Evolutionary conservation across 2,329 filamentous ascomycete genomes (phyloP).

Genomic region (Fusarium gaditjirri): DNA sequence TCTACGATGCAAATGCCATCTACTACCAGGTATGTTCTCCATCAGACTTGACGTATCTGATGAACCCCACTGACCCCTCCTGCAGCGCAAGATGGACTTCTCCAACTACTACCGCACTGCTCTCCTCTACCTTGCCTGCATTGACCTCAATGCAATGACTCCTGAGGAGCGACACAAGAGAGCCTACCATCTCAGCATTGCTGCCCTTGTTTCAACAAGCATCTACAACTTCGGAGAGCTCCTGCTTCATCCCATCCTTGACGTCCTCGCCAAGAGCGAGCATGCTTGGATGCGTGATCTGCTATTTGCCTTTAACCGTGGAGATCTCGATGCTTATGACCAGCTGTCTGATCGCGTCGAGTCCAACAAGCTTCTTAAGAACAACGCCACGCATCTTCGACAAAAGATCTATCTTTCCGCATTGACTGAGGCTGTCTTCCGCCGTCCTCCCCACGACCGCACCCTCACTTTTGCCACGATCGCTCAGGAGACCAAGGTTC

Average conservation of each 20-base stretch:
- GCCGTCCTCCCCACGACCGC: constrained; percentile 92
- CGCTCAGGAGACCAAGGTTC: constrained; percentile 90
- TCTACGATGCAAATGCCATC: constrained; percentile 93
- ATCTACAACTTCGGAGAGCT: constrained; percentile 99
- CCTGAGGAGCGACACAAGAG: constrained; percentile 80
- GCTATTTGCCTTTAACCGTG: constrained; percentile 97
- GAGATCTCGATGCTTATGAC: constrained; percentile 89
- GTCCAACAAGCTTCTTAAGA: constrained; percentile 80
- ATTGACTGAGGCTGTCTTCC: constrained; percentile 95
- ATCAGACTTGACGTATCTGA: neutral
- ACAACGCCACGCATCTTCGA: constrained; percentile 86
- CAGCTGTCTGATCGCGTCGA: constrained; percentile 82
- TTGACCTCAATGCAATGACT: constrained; percentile 81
- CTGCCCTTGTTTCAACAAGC: constrained; percentile 89
- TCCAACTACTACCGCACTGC: constrained; percentile 97
- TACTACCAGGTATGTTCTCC: constrained; percentile 78
- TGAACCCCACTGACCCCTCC: constrained; percentile 50
- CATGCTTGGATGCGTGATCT: constrained; percentile 91
- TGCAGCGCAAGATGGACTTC: constrained; percentile 82
- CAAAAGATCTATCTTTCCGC: constrained; percentile 99
- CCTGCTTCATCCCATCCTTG: constrained; percentile 95
- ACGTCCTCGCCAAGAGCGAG: constrained; percentile 76
- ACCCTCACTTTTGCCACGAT: constrained; percentile 93
- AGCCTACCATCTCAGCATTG: constrained; percentile 92
- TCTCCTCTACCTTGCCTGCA: constrained; percentile 95